Base-by-base conservation (phyloP, 2,329 filamentous ascomycete species). In the Talaromyces piceae region DNA sequence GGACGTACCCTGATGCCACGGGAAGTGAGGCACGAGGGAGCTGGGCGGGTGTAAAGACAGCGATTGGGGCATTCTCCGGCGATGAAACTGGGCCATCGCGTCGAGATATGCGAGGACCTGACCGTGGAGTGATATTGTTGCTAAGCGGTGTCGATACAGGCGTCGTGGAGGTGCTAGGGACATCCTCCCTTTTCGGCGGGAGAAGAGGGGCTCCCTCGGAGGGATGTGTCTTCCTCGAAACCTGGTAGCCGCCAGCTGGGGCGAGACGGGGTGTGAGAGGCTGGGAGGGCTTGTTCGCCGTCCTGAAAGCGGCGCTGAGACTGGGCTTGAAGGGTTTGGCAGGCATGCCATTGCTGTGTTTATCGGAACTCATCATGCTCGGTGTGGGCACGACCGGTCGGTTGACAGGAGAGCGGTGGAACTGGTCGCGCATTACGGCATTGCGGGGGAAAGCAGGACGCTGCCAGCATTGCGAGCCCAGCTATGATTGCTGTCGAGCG, bases 81-180 rank as follows among this genome's bases (percentile, higher is more conserved):
- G 88, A 89, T 27, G 78, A 80, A 53, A 76, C 79, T 23, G 78
- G 70, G 66, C 85, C 89, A 64, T 88, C 83, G 52, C 83, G 79
- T 58, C 88, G 83, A 59, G 75, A 83, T 65, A 82, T 88, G 55
- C 90, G 79, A 45, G 82, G 76, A 7, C 85, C 86, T 7, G 89
- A 89, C 57, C 90, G 82, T 47, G 89, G 88, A 3, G 90, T 94
- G 63, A 90, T 73, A 65, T 88, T 90, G 65, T 72, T 78, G 67
- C 68, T 81, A 41, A 89, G 70, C 59, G 80, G 80, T 47, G 78
- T 63, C 46, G 77, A 73, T 26, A 76, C 72, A 7, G 81, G 75
- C 41, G 78, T 77, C 41, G 76, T 67, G 57, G 75, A 63, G 54
- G 30, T 37, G 31, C 20, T 37, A 18, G 16, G 16, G 33, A 18